phyloP scores from a whole-genome alignment of 2,329 filamentous ascomycete genomes.

The Diaporthe capsici region DNA sequence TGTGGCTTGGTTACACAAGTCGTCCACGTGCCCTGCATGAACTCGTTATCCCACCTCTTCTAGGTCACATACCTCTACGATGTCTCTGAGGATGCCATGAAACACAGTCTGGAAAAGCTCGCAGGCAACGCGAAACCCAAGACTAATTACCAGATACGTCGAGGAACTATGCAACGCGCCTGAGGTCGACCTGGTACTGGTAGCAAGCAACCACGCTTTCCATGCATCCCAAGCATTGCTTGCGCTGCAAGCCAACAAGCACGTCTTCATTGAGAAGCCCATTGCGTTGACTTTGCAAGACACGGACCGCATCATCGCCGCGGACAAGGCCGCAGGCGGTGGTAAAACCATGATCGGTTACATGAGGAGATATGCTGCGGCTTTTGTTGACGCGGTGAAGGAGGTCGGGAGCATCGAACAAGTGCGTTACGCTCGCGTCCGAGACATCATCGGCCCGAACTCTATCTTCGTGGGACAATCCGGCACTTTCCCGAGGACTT shows the following conservation, averaged over 20 bases:
- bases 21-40: conserved; percentile 66
- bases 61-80: conserved; percentile 65
- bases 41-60: conserved; percentile 60
- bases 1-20: conserved; percentile 53
- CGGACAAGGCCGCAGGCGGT: conserved; percentile 59
- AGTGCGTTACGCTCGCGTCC: conserved; percentile 9
- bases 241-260: conserved; percentile 67
- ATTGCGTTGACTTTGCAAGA: conserved; percentile 63
- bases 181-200: conserved; percentile 51
- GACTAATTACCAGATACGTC: conserved; percentile 54
- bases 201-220: conserved; percentile 64
- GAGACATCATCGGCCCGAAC: conserved; percentile 13
- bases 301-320: conserved; percentile 61
- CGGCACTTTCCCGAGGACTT: conserved; percentile 14
- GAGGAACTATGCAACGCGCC: conserved; percentile 57
- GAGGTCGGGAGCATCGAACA: conserved; percentile 51
- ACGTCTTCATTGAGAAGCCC: conserved; percentile 73
- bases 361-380: conserved; percentile 72
- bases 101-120: conserved; percentile 47
- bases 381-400: conserved; percentile 66
- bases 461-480: conserved; percentile 10
- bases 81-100: conserved; percentile 55
- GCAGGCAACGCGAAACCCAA: conserved; percentile 42
- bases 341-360: conserved; percentile 69
- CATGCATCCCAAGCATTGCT: conserved; percentile 66